These are phyloP conservation scores for Casuarina glauca DNA, from an alignment of 306 rosid genomes.

Conservation along the genomic window DNA sequence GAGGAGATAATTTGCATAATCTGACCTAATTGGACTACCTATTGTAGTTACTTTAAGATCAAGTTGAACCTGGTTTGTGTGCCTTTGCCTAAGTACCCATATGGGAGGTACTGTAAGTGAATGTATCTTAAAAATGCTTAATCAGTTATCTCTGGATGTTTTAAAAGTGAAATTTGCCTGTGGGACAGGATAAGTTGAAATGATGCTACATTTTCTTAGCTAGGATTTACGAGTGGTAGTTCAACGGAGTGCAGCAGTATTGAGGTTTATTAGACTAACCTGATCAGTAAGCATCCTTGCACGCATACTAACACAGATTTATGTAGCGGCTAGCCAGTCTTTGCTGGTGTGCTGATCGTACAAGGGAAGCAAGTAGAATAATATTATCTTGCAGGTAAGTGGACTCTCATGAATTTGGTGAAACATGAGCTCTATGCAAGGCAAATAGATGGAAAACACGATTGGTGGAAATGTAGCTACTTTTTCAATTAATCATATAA, in stretches of 20 bases:
- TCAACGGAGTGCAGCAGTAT: neutral
- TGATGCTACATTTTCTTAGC: neutral
- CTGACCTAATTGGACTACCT: too few species aligned
- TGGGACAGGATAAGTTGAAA: neutral
- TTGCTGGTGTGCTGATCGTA: neutral
- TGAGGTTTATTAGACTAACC: neutral
- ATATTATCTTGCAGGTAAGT: neutral
- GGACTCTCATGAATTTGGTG: neutral
- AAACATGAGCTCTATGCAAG: neutral
- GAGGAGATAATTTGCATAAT: too few species aligned
- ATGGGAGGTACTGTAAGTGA: neutral
- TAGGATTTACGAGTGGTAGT: neutral
- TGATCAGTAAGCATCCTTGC: neutral
- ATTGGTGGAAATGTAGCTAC: neutral
- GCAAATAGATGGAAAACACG: neutral
- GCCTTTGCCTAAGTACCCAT: too few species aligned
- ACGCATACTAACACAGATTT: neutral
- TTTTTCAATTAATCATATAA: neutral
- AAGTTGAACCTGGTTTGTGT: too few species aligned
- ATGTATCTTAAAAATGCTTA: neutral
- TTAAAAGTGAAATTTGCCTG: neutral
- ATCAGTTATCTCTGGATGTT: neutral
- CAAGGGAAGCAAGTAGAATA: neutral
- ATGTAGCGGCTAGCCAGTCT: neutral
- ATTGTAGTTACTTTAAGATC: too few species aligned